Evolutionary conservation across 768 basidiomycete species (phyloP).

Genomic region (Gloeopeniophorella convolvens): DNA sequence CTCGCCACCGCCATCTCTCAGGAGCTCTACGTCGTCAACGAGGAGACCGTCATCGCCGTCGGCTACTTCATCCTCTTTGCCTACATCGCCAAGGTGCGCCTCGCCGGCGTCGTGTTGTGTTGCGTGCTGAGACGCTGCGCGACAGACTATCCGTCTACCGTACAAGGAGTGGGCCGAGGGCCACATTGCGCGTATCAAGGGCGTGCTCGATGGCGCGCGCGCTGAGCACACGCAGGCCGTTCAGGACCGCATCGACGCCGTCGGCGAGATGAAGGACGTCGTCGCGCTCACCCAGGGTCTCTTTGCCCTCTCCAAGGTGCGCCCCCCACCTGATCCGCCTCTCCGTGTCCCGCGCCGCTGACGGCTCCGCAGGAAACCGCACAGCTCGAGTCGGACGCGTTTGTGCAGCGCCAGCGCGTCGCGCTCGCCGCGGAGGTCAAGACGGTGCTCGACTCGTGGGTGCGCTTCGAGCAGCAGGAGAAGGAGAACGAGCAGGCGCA

Average conservation of each 20-base stretch:
- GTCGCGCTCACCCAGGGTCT: conserved; percentile 85
- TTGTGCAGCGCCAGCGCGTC: conserved; percentile 85
- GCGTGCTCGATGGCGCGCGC: conserved; percentile 74
- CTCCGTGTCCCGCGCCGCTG: not conserved
- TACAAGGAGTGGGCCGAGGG: conserved; percentile 90
- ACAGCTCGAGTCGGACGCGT: conserved; percentile 80
- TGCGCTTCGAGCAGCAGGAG: conserved; percentile 92
- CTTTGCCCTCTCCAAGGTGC: conserved; percentile 86
- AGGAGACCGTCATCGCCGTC: conserved; percentile 85
- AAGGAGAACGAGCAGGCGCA: conserved; percentile 96
- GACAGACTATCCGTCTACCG: conserved; percentile 76
- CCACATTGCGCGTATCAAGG: conserved; percentile 79
- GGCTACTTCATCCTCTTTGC: conserved; percentile 80
- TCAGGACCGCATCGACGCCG: conserved; percentile 85
- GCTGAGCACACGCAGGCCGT: conserved; percentile 90
- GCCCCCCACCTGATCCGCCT: conserved; percentile 16
- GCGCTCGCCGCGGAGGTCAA: conserved; percentile 86
- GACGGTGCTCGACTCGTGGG: conserved; percentile 94
- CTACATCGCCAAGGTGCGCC: conserved; percentile 71
- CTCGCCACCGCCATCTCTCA: conserved; percentile 91
- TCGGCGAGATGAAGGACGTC: conserved; percentile 94
- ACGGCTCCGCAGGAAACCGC: conserved; percentile 70
- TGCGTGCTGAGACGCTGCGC: too few relatives aligned
- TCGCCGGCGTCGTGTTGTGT: too few relatives aligned
- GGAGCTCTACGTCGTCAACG: conserved; percentile 96